Base-by-base conservation (phyloP, 176 grass and related monocot species). In the Eleusine coracana region DNA sequence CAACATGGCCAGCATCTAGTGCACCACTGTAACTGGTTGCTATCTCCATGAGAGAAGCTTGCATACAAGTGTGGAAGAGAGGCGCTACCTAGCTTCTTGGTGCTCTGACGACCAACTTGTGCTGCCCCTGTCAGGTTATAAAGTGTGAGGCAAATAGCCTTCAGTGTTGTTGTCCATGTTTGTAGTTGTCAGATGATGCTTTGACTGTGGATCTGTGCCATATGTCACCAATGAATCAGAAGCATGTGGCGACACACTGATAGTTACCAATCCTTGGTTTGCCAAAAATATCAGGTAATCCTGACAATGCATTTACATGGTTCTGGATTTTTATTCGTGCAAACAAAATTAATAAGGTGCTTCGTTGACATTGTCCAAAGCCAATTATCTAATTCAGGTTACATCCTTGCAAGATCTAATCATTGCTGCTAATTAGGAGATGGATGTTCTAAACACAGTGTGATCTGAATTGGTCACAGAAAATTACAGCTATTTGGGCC, bases 11-110 rank as follows among this genome's bases (percentile, higher is more conserved):
- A 6, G 39, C 44, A 62, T 60, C 79, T 6, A 74, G 29, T 67
- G 73, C 37, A 86, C 25, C 75, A 80, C 40, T 56, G 48, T 46
- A 82, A 38, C 45, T 86, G 46, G 37, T 58, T 45, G 58, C 39
- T 28, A 27, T 41, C 61, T 73, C 88, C 88, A 90, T 90, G 74
- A 60, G 18, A 80, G 63, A 50, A 56, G 72, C 37, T 76, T 84
- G 46, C 62, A 76, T 38, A 20, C 10, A 76, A 17, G 2, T 56
- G 61, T 68, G 46, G 49, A 55, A 34, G 71, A 66, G 71, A 54
- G 81, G 46, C 64, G 71, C 36, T 51, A 48, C 3, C 59, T 59
- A 29, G 21, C 17, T 25, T 69, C 63, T 64, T 45, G 2, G 71
- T 81, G 82, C 18, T 70, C 68, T 90, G 59, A n/a, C 48, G 40